Conservation (phyloP, 768 basidiomycete species). For the Suillus subaureus region DNA sequence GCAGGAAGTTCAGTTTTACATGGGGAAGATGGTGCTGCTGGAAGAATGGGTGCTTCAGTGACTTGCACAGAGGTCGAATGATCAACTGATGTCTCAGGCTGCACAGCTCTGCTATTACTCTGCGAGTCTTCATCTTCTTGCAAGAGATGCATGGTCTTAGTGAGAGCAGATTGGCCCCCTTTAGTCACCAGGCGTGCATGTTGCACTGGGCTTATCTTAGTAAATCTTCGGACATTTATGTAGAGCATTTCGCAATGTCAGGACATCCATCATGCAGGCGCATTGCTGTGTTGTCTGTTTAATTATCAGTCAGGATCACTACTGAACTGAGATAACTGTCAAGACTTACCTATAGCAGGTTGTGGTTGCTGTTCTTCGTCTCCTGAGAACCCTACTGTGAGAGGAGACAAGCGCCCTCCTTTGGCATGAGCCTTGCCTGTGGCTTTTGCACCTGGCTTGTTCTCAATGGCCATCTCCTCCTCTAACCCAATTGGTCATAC, state of each 20-base stretch:
- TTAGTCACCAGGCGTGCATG: not conserved
- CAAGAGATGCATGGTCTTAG: not conserved
- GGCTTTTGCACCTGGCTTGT: not conserved
- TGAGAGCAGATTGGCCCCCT: not conserved
- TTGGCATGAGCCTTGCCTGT: not conserved
- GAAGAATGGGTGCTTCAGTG: not conserved
- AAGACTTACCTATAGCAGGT: not conserved
- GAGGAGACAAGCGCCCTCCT: not conserved
- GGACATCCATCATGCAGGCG: not conserved
- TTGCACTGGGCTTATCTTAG: not conserved
- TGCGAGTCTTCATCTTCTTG: not conserved
- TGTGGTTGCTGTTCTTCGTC: not conserved
- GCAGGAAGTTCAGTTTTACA: not conserved
- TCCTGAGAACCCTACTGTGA: not conserved
- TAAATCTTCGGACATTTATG: not conserved
- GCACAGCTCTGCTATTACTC: not conserved
- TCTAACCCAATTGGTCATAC: not conserved
- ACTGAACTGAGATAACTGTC: not conserved
- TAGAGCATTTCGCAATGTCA: not conserved
- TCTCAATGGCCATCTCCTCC: not conserved
- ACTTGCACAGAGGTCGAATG: not conserved
- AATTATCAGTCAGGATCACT: not conserved
- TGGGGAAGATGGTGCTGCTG: not conserved
- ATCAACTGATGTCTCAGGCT: not conserved
- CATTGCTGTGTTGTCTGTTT: not conserved